Base-by-base conservation (phyloP, 2,329 filamentous ascomycete genomes). In the Fusarium sp. region DNA sequence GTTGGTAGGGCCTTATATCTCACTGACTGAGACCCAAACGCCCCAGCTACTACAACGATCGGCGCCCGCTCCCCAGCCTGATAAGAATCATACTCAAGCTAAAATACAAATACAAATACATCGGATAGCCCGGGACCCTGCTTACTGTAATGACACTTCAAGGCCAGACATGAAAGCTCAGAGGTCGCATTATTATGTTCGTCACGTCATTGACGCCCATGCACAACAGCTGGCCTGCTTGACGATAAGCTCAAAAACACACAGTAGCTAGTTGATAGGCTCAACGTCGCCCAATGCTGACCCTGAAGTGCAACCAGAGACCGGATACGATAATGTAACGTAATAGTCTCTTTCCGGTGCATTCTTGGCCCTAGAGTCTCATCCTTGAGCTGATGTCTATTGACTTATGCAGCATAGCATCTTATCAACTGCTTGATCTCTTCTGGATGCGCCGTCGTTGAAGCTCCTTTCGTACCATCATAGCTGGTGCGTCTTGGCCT, bases 391-490 rank as follows among this genome's bases (percentile, higher is more conserved):
- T 26, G n/a, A 63, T 45, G 5, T 39, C 36, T 41, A 31, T 18
- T 41, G 38, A 26, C 18, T 49, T 42, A 39, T 41, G 48, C 42
- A 49, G 28, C 38, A 33, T 31, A 33, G 28, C 41, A n/a, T 36
- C 7, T 42, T 26, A 56, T 49, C 63, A 72, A 35, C 42, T 52
- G 44, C 44, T 49, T 48, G 63, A 14, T 45, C 45, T 33, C 71
- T 67, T 76, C n/a, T 67, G 59, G 33, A 79, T 73, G 48, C 73
- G 77, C 54, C 72, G 74, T 61, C 76, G 70, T 41, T 74, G 72
- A 54, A 82, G 74, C 20, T 81, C 65, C 62, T 55, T 65, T 54
- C 72, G 72, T 63, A 81, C 64, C 62, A 73, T 75, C 28, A 69
- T 52, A 17, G 62, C 71, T 31, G 71, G 69, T 3, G 69, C 70